Evolutionary conservation across 441 rosid species (phyloP).

Genomic region (Raphanus hybrid): DNA sequence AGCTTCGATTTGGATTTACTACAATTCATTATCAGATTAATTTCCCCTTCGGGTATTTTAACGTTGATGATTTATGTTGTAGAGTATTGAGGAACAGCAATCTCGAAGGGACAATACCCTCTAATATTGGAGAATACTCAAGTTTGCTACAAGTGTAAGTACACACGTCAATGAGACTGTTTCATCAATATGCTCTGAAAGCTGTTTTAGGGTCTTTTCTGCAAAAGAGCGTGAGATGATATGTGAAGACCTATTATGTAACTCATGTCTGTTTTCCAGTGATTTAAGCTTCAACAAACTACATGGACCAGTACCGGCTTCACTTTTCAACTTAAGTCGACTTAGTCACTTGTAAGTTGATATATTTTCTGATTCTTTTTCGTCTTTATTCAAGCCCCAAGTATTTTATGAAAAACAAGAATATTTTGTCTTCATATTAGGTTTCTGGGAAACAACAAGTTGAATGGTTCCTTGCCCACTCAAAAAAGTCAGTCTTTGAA

Average conservation of each 20-base stretch:
- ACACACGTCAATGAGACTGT: constrained; percentile 5
- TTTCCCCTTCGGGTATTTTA: not conserved
- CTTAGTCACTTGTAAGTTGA: constrained; percentile 46
- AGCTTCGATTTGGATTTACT: constrained; percentile 7
- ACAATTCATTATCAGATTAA: constrained; percentile 21
- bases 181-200: not conserved
- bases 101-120: constrained; percentile 59
- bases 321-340: constrained; percentile 46
- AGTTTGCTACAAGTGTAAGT: constrained; percentile 62
- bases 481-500: constrained; percentile 48
- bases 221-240: constrained; percentile 7
- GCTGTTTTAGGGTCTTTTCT: constrained; percentile 7
- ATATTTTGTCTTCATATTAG: constrained; percentile 46
- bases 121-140: constrained; percentile 52
- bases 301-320: constrained; percentile 46
- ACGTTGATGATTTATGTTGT: constrained; percentile 17
- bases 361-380: constrained; percentile 3
- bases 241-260: not conserved
- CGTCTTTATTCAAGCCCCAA: constrained; percentile 13
- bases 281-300: constrained; percentile 72
- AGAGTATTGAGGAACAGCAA: constrained; percentile 60
- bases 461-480: constrained; percentile 58
- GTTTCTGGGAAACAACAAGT: constrained; percentile 43
- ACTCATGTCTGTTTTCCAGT: constrained; percentile 36
- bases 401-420: too few relatives aligned